Evolutionary conservation across 169 alveolate genomes (phyloP).

Genomic region (Eimeria necatrix): DNA sequence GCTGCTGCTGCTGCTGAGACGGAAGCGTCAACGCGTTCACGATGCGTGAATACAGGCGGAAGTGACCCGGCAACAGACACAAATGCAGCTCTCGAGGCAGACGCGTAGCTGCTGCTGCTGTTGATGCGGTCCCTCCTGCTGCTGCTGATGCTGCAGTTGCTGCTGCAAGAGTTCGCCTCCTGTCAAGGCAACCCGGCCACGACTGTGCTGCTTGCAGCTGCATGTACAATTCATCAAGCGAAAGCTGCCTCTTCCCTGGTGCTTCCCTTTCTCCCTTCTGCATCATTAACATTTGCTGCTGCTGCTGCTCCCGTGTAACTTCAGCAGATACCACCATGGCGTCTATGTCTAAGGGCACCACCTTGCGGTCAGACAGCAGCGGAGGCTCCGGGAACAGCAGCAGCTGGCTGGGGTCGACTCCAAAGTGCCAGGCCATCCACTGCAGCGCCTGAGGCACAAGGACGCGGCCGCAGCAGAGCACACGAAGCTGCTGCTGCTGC

Average conservation of each 20-base stretch:
- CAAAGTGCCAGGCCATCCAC: constrained; percentile 52
- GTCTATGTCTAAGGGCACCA: constrained; percentile 38
- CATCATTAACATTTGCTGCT: not conserved
- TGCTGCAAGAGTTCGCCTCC: constrained; percentile 8
- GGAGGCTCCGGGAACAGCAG: constrained; percentile 74
- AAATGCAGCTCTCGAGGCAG: constrained; percentile 35
- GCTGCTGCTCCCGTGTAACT: not conserved
- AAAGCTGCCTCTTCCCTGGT: not conserved
- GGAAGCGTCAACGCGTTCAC: not conserved
- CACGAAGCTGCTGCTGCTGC: not conserved
- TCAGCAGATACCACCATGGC: not conserved
- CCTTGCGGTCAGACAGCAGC: constrained; percentile 40
- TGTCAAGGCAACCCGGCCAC: constrained; percentile 31
- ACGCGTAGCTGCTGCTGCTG: constrained; percentile 6
- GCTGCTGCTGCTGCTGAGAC: constrained; percentile 37
- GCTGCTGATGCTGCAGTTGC: constrained; percentile 58
- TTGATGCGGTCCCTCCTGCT: not conserved
- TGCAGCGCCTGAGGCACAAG: constrained; percentile 31
- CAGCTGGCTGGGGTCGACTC: constrained; percentile 53
- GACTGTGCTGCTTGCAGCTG: constrained; percentile 35
- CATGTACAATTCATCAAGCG: constrained; percentile 27
- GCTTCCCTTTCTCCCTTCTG: not conserved
- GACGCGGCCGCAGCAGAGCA: not conserved
- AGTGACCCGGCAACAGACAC: constrained; percentile 59
- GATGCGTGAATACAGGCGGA: constrained; percentile 44